Evolutionary conservation across 2,329 filamentous ascomycete genomes (phyloP).

Genomic region (Tolypocladium sp.): DNA sequence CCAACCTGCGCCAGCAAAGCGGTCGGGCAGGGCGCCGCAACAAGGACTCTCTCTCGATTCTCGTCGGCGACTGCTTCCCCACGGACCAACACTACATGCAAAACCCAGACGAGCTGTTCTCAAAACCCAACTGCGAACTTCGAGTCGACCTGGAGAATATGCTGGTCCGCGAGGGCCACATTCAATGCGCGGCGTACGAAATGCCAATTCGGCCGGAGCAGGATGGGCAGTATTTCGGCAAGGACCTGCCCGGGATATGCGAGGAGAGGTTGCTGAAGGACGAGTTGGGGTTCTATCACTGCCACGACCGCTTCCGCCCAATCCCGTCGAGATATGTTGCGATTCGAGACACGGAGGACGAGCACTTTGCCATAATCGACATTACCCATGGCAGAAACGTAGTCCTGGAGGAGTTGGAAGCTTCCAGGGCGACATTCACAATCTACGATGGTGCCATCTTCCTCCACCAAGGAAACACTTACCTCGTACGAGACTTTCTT

Average conservation of each 20-base stretch:
- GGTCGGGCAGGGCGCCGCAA: slow-evolving; percentile 86
- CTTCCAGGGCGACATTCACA: slow-evolving; percentile 88
- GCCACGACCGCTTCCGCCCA: slow-evolving; percentile 79
- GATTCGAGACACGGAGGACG: slow-evolving; percentile 79
- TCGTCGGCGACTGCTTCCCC: slow-evolving; percentile 82
- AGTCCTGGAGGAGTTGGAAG: slow-evolving; percentile 92
- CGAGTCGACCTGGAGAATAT: slow-evolving; percentile 90
- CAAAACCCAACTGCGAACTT: slow-evolving; percentile 77
- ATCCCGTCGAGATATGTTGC: slow-evolving; percentile 73
- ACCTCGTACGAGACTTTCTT: slow-evolving; percentile 82
- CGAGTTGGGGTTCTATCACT: slow-evolving; percentile 77
- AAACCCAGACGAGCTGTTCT: slow-evolving; percentile 89
- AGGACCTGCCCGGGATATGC: slow-evolving; percentile 61
- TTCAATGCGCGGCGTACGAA: slow-evolving; percentile 92
- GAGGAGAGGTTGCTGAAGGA: slow-evolving; percentile 66
- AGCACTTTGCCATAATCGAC: slow-evolving; percentile 92
- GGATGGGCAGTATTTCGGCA: slow-evolving; percentile 72
- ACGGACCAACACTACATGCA: slow-evolving; percentile 97
- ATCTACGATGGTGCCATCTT: slow-evolving; percentile 97
- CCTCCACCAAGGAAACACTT: slow-evolving; percentile 89
- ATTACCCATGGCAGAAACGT: slow-evolving; percentile 72
- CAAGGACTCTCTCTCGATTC: slow-evolving; percentile 82
- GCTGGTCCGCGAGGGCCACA: slow-evolving; percentile 82
- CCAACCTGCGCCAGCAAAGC: slow-evolving; percentile 89
- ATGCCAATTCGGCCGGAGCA: slow-evolving; percentile 78